phyloP scores from a whole-genome alignment of 441 rosid species.

The Manihot esculenta region DNA sequence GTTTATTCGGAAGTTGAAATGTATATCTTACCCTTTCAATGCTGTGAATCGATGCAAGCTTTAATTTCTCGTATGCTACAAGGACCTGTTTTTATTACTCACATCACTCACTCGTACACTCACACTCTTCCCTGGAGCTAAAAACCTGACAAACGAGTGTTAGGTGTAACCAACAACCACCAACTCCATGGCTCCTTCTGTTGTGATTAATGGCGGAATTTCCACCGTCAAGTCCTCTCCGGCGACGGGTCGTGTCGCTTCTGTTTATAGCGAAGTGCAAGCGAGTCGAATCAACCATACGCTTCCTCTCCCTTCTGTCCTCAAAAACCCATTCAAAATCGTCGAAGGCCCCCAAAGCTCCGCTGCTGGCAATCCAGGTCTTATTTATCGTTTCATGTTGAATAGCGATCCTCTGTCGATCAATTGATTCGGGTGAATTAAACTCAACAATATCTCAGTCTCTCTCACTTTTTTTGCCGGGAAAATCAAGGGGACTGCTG shows the following conservation, averaged over 20 bases:
- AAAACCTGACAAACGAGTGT: not conserved
- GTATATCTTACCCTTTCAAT: no score
- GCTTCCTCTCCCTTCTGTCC: conserved; percentile 88
- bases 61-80: no score
- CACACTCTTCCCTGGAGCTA: not conserved
- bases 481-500: not conserved
- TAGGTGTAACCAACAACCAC: not conserved
- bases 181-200: conserved; percentile 57
- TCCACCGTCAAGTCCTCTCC: conserved; percentile 35
- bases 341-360: conserved; percentile 87
- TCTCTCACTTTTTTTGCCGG: not conserved
- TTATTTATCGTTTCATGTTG: not conserved
- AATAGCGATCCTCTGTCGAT: not conserved
- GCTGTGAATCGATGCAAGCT: no score
- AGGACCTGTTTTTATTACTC: not conserved
- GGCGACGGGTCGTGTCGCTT: conserved; percentile 54
- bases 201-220: conserved; percentile 45
- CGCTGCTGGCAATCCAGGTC: conserved; percentile 94
- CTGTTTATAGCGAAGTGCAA: conserved; percentile 93
- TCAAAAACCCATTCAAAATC: conserved; percentile 61
- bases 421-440: no score
- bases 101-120: not conserved
- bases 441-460: no score
- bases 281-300: conserved; percentile 67
- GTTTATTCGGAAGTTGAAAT: no score